These are phyloP conservation scores for Yamadazyma nakazawae DNA, from an alignment of 805 yeast species.

Conservation along the genomic window DNA sequence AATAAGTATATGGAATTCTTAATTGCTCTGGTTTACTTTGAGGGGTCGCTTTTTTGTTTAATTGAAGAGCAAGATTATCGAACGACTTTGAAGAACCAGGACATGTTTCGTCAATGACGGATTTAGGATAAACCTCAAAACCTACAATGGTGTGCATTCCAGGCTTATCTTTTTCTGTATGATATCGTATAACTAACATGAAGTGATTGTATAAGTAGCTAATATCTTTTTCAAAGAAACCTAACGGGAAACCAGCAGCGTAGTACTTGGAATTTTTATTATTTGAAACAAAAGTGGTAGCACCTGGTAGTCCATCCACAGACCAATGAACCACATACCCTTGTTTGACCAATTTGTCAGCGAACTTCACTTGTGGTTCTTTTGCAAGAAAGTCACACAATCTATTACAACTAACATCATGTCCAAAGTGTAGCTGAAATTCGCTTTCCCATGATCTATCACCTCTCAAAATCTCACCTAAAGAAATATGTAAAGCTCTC, in stretches of 20 bases:
- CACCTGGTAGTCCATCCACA: constrained; percentile 82
- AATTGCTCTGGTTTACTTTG: constrained; percentile 24
- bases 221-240: constrained; percentile 56
- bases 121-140: constrained; percentile 84
- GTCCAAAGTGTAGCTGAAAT: constrained; percentile 58
- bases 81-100: constrained; percentile 69
- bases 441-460: constrained; percentile 77
- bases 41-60: constrained; percentile 30
- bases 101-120: constrained; percentile 64
- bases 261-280: constrained; percentile 64
- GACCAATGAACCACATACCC: constrained; percentile 83
- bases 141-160: constrained; percentile 67
- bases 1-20: constrained; percentile 72
- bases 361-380: constrained; percentile 50
- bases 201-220: constrained; percentile 75
- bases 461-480: constrained; percentile 77
- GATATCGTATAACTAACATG: constrained; percentile 74
- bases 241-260: constrained; percentile 84
- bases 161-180: constrained; percentile 40
- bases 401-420: constrained; percentile 62
- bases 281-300: constrained; percentile 69
- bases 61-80: constrained; percentile 52
- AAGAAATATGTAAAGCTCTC: constrained; percentile 62
- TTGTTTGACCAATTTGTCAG: constrained; percentile 58
- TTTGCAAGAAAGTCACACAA: constrained; percentile 65